These are phyloP conservation scores for Vickermania ingenoplastis DNA, from an alignment of 208 protist species.

Conservation along the genomic window DNA sequence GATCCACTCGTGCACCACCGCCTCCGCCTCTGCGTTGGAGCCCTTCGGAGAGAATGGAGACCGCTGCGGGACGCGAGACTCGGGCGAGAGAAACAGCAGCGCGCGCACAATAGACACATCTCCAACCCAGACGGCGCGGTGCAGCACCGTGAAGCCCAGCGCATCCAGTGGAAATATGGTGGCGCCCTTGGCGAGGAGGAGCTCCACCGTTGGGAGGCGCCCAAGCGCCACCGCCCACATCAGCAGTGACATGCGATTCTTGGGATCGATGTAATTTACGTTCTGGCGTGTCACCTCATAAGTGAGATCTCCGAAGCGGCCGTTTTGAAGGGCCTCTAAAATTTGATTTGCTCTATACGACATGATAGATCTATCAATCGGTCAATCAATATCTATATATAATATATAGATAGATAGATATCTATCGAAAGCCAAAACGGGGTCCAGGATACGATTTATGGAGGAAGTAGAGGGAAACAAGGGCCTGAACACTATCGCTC, in stretches of 20 bases:
- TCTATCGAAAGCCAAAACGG: no score
- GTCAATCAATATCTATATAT: no score
- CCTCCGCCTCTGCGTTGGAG: not conserved
- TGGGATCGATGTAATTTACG: conserved; percentile 62
- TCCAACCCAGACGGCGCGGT: conserved; percentile 71
- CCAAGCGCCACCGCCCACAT: conserved; percentile 54
- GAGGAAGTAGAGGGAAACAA: no score
- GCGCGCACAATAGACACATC: conserved; percentile 40
- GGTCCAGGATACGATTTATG: no score
- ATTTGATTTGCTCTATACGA: conserved; percentile 16
- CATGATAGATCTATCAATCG: conserved; percentile 5
- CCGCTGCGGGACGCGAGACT: not conserved
- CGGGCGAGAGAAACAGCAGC: conserved; percentile 41
- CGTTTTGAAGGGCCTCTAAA: conserved; percentile 33
- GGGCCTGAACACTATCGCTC: no score
- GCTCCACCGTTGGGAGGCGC: conserved; percentile 29
- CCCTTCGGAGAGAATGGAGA: not conserved
- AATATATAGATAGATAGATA: not conserved
- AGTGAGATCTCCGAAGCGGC: conserved; percentile 28
- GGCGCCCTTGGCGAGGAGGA: conserved; percentile 49
- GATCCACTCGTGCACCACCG: not conserved
- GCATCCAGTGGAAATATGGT: conserved; percentile 44
- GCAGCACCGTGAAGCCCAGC: conserved; percentile 57
- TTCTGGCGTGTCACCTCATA: conserved; percentile 44
- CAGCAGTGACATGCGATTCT: conserved; percentile 55